These are phyloP conservation scores for Mortierella sp. DNA, from an alignment of 371 early-diverging fungal species.

Conservation along the genomic window DNA sequence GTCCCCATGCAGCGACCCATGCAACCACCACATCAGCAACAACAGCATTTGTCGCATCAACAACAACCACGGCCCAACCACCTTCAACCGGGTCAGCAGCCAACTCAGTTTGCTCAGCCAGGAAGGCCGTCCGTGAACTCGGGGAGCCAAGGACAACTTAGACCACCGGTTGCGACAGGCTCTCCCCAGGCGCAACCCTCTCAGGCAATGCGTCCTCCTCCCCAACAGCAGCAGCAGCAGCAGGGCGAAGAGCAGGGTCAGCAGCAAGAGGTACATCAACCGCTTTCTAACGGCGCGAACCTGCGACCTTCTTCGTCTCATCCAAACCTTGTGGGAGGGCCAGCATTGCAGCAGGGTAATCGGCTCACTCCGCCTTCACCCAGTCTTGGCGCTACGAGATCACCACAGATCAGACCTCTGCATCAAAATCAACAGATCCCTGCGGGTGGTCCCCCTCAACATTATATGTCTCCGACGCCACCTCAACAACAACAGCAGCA, in stretches of 20 bases:
- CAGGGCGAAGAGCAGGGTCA: neutral
- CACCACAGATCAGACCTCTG: constrained; percentile 43
- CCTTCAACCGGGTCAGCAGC: constrained; percentile 28
- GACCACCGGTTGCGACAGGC: constrained; percentile 13
- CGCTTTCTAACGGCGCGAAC: constrained; percentile 19
- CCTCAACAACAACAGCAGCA: constrained; percentile 22
- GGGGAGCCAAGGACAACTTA: constrained; percentile 24
- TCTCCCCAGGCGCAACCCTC: constrained; percentile 33
- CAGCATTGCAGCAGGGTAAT: constrained; percentile 20
- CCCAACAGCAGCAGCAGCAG: constrained; percentile 15
- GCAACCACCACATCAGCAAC: constrained; percentile 21
- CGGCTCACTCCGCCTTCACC: constrained; percentile 42
- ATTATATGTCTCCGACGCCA: constrained; percentile 8
- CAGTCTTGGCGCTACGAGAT: constrained; percentile 9
- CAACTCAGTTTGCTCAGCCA: constrained; percentile 17
- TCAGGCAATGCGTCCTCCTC: constrained; percentile 21
- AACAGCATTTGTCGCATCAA: constrained; percentile 20
- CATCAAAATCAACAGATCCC: constrained; percentile 22
- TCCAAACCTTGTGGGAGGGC: constrained; percentile 26
- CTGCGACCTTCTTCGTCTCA: constrained; percentile 38
- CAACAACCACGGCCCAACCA: constrained; percentile 23
- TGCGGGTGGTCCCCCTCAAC: constrained; percentile 11
- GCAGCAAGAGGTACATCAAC: constrained; percentile 16
- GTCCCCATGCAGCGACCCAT: constrained; percentile 5
- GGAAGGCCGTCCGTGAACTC: constrained; percentile 25